Evolutionary conservation across 78 protist species (phyloP).

Genomic region (Salpingoeca rosetta): DNA sequence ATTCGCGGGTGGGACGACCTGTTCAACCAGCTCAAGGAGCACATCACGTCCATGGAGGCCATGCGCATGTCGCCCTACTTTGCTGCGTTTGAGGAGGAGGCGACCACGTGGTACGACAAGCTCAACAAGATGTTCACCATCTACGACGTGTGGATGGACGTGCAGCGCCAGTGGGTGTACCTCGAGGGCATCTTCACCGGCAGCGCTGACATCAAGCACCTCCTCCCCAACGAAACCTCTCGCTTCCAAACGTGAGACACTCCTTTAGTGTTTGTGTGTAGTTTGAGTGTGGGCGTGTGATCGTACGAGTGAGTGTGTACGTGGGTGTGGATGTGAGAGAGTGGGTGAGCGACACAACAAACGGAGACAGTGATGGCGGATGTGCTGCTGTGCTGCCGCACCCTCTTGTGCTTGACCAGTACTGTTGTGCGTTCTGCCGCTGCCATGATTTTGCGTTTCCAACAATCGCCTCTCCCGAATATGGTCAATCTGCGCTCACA

Average conservation of each 20-base stretch:
- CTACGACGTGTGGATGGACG: conserved; percentile 83
- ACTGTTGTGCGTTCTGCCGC: not conserved
- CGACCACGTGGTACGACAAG: conserved; percentile 76
- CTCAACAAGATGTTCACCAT: conserved; percentile 55
- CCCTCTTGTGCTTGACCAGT: not conserved
- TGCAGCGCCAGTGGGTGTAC: conserved; percentile 93
- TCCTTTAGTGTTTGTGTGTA: too few species aligned
- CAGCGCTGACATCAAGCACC: conserved; percentile 72
- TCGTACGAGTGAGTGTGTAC: too few species aligned
- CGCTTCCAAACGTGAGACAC: conserved; percentile 44
- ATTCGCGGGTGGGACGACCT: conserved; percentile 94
- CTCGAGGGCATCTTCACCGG: conserved; percentile 90
- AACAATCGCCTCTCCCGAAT: too few species aligned
- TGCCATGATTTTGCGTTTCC: too few species aligned
- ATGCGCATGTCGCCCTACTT: conserved; percentile 92
- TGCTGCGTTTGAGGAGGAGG: conserved; percentile 78
- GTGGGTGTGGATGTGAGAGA: too few species aligned
- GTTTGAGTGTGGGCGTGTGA: too few species aligned
- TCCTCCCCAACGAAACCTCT: conserved; percentile 74
- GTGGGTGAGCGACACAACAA: too few species aligned
- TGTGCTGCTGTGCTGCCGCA: not conserved
- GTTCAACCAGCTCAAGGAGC: conserved; percentile 61
- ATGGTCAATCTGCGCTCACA: too few species aligned
- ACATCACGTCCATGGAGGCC: conserved; percentile 48
- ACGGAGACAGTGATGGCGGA: too few species aligned